These are phyloP conservation scores for Cyberlindnera mrakii DNA, from an alignment of 805 yeast species.

Conservation along the genomic window DNA sequence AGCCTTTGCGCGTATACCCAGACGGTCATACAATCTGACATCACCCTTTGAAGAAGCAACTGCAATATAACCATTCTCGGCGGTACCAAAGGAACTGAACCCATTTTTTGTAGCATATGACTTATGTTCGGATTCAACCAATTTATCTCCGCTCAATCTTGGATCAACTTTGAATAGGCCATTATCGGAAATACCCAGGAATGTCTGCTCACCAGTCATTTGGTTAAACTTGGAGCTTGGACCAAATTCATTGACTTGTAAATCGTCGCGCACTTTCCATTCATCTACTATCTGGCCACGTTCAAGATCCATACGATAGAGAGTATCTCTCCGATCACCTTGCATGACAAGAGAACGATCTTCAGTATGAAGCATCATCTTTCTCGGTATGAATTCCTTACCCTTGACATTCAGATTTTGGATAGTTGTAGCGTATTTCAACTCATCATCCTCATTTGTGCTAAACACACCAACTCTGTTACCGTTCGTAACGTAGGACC, in stretches of 20 bases:
- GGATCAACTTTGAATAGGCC: slow-evolving; percentile 79
- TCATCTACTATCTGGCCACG: slow-evolving; percentile 83
- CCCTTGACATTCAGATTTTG: slow-evolving; percentile 51
- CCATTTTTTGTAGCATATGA: slow-evolving; percentile 39
- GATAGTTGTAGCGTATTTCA: slow-evolving; percentile 66
- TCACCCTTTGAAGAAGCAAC: slow-evolving; percentile 75
- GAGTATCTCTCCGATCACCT: slow-evolving; percentile 39
- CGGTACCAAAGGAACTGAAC: slow-evolving; percentile 42
- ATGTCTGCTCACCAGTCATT: slow-evolving; percentile 64
- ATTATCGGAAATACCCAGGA: slow-evolving; percentile 61
- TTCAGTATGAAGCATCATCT: slow-evolving; percentile 71
- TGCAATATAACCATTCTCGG: slow-evolving; percentile 68
- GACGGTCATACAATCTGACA: slow-evolving; percentile 61
- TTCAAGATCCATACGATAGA: slow-evolving; percentile 74
- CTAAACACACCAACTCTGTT: slow-evolving; percentile 76
- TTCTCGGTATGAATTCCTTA: slow-evolving; percentile 45
- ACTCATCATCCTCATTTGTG: slow-evolving; percentile 40
- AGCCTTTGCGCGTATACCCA: slow-evolving; percentile 76
- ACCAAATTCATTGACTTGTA: slow-evolving; percentile 51
- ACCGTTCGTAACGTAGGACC: slow-evolving; percentile 78
- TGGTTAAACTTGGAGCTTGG: slow-evolving; percentile 74
- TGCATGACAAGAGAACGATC: slow-evolving; percentile 68
- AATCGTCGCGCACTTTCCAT: slow-evolving; percentile 53
- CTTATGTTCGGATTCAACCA: slow-evolving; percentile 53
- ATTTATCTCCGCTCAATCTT: slow-evolving; percentile 50